A percentile compares a stretch with the other conserved stretches of the same genome.
phyloP scores from a whole-genome alignment of 495 filamentous ascomycete genomes.

The Bacidia rubella region DNA sequence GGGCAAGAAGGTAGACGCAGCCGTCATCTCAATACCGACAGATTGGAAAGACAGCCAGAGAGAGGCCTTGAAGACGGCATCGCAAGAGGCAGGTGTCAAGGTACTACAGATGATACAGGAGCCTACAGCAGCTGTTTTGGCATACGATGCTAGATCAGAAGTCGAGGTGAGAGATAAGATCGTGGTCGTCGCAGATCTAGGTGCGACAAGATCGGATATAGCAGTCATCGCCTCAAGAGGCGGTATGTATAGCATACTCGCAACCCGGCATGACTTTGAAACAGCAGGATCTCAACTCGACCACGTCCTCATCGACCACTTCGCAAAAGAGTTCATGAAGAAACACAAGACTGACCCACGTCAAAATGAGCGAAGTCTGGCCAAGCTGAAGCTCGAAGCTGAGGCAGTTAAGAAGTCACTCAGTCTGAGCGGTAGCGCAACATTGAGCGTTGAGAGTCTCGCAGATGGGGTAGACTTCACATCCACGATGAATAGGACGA shows the following conservation, averaged over 20 bases:
- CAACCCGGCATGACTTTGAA: slow-evolving; percentile 90
- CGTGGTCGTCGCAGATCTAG: slow-evolving; percentile 82
- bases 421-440: slow-evolving; percentile 72
- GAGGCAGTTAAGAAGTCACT: slow-evolving; percentile 84
- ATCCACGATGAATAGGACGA: slow-evolving; percentile 78
- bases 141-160: slow-evolving; percentile 81
- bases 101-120: slow-evolving; percentile 87
- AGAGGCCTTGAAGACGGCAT: slow-evolving; percentile 60
- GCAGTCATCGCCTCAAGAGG: slow-evolving; percentile 80
- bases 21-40: slow-evolving; percentile 86
- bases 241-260: slow-evolving; percentile 91
- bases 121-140: slow-evolving; percentile 80
- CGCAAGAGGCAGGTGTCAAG: slow-evolving; percentile 71
- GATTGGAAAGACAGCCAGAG: slow-evolving; percentile 82
- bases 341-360: slow-evolving; percentile 82
- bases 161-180: slow-evolving; percentile 68
- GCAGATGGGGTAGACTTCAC: slow-evolving; percentile 80
- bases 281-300: slow-evolving; percentile 71
- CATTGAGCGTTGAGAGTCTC: slow-evolving; percentile 79
- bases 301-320: slow-evolving; percentile 83
- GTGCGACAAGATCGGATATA: slow-evolving; percentile 84
- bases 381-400: slow-evolving; percentile 84
- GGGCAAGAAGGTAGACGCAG: slow-evolving; percentile 81
- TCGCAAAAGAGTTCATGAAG: slow-evolving; percentile 96
- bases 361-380: slow-evolving; percentile 61